These are phyloP conservation scores for Ophiostoma montium DNA, from an alignment of 2,329 filamentous ascomycete genomes.

Conservation along the genomic window DNA sequence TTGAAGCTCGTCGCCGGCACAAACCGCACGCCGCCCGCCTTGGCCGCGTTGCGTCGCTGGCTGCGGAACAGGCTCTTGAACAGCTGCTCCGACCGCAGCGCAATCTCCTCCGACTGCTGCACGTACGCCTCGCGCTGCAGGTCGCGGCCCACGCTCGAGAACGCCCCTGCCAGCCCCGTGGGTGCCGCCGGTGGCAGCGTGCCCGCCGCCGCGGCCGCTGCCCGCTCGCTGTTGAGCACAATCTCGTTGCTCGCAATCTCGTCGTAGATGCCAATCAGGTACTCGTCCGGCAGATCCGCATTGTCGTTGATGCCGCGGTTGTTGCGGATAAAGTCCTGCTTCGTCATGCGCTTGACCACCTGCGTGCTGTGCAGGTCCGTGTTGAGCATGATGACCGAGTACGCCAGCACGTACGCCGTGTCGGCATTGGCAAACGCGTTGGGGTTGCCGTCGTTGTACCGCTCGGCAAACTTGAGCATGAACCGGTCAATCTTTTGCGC, in stretches of 20 bases:
- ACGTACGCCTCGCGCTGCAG: conserved; percentile 84
- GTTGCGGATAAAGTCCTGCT: conserved; percentile 97
- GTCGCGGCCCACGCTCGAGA: conserved; percentile 85
- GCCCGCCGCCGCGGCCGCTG: conserved; percentile 71
- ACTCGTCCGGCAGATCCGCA: conserved; percentile 83
- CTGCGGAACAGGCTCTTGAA: conserved; percentile 89
- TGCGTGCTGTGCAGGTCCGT: conserved; percentile 90
- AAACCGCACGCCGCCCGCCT: conserved; percentile 55
- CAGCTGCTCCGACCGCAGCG: conserved; percentile 58
- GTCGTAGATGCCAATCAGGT: conserved; percentile 77
- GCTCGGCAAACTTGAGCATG: conserved; percentile 97
- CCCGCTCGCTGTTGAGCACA: conserved; percentile 81
- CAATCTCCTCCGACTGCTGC: conserved; percentile 90
- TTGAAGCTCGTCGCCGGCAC: conserved; percentile 88
- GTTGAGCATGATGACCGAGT: conserved; percentile 94
- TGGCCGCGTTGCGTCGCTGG: conserved; percentile 66
- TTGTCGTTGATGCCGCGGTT: conserved; percentile 97
- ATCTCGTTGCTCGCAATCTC: conserved; percentile 90
- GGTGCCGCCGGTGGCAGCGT: conserved; percentile 28
- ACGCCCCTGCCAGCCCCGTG: conserved; percentile 64
- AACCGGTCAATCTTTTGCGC: conserved; percentile 98
- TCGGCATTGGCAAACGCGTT: conserved; percentile 97
- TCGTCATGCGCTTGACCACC: conserved; percentile 74
- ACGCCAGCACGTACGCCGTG: conserved; percentile 88
- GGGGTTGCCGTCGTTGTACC: conserved; percentile 87